These are phyloP conservation scores for Sequoiadendron giganteum DNA, from an alignment of 75 land plant genomes.

Conservation along the genomic window DNA sequence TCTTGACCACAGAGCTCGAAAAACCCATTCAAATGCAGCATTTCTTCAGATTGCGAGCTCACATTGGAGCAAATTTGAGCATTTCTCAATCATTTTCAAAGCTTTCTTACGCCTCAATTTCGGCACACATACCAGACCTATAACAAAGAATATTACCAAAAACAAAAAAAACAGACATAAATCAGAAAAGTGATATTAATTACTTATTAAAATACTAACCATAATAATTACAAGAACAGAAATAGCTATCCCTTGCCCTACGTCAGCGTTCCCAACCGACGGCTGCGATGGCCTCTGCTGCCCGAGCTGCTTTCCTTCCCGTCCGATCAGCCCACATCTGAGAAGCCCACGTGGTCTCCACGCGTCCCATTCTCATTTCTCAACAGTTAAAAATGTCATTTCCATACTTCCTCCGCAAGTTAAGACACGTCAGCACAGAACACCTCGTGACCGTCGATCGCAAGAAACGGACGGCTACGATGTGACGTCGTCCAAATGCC, in stretches of 20 bases:
- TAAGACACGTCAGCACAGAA: neutral
- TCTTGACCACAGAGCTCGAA: neutral
- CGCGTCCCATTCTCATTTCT: neutral
- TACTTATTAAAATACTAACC: neutral
- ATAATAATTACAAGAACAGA: conserved; percentile 9
- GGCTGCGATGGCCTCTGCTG: neutral
- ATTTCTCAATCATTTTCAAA: neutral
- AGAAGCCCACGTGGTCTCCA: neutral
- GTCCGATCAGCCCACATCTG: neutral
- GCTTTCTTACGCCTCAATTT: neutral
- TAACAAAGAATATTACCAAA: neutral
- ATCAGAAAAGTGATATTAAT: neutral
- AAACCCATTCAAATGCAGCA: neutral
- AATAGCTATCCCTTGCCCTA: conserved; percentile 5
- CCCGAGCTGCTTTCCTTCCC: neutral
- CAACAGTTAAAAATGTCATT: neutral
- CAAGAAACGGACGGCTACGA: neutral
- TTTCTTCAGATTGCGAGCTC: neutral
- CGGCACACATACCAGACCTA: neutral
- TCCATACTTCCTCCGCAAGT: neutral
- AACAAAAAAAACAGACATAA: neutral
- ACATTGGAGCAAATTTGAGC: neutral
- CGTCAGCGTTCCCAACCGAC: conserved; percentile 1
- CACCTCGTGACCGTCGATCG: neutral
- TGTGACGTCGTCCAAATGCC: too few relatives aligned